These are phyloP conservation scores for Yarrowia keelungensis DNA, from an alignment of 805 yeast genomes.

Conservation along the genomic window DNA sequence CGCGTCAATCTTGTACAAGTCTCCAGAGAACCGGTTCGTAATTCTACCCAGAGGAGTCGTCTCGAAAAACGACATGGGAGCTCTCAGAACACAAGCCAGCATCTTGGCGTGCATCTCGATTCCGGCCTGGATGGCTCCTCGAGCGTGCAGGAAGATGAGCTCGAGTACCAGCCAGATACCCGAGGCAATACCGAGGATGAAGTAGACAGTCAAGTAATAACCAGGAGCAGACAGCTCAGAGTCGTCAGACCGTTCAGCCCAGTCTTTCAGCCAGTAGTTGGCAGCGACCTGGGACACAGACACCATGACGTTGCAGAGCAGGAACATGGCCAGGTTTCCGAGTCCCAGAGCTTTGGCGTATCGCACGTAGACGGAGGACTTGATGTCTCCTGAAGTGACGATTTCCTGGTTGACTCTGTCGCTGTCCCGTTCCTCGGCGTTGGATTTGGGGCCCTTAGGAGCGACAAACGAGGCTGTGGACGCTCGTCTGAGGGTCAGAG, in stretches of 20 bases:
- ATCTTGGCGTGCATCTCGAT: slow-evolving; percentile 67
- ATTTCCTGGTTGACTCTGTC: slow-evolving; percentile 31
- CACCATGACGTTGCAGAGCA: slow-evolving; percentile 44
- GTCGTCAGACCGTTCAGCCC: slow-evolving; percentile 76
- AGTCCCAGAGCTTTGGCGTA: slow-evolving; percentile 76
- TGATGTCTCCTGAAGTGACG: slow-evolving; percentile 45
- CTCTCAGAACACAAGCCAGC: slow-evolving; percentile 75
- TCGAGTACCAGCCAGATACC: slow-evolving; percentile 61
- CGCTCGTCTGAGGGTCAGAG: slow-evolving; percentile 20
- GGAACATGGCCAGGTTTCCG: slow-evolving; percentile 53
- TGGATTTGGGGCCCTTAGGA: slow-evolving; percentile 17
- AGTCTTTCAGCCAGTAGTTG: slow-evolving; percentile 84
- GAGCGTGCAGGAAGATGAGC: slow-evolving; percentile 64
- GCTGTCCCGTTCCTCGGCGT: slow-evolving; percentile 4
- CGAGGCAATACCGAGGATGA: slow-evolving; percentile 61
- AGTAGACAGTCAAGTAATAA: slow-evolving; percentile 69
- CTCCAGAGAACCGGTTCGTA: slow-evolving; percentile 87
- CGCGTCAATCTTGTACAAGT: slow-evolving; percentile 87
- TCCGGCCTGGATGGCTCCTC: slow-evolving; percentile 44
- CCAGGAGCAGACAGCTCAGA: slow-evolving; percentile 70
- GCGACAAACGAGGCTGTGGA: slow-evolving; percentile 23
- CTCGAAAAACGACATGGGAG: slow-evolving; percentile 95
- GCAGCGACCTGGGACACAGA: slow-evolving; percentile 67
- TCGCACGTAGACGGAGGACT: slow-evolving; percentile 73
- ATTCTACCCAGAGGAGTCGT: slow-evolving; percentile 94